Evolutionary conservation across 2,329 filamentous ascomycete species (phyloP), one percentile per base, ranked within the genome.

Genomic region (Zymoseptoria tritici): DNA sequence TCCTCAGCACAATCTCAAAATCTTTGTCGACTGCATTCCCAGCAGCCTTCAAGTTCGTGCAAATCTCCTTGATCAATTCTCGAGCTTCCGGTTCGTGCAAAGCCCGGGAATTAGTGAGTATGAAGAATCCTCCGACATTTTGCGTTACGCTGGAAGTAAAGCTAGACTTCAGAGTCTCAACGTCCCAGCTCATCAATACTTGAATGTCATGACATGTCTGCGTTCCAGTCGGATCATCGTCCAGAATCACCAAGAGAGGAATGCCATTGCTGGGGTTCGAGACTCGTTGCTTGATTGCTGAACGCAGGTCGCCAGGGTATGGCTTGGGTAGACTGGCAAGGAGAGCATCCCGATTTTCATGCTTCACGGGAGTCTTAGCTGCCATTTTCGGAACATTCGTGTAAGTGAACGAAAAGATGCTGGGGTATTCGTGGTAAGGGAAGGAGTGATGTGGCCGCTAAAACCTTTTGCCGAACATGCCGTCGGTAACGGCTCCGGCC

Each of bases 131-230:
- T 5, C 71, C 74, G 24, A 51, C 50, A 4, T 42, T 20, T 3
- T 22, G 19, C 0, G 62, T 64, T 1, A 50, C 26, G 1, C 11
- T 1, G 31, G 69, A 69, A 2, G 67, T 68, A 62, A 84, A 79
- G 64, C 83, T 80, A 7, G 67, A 62, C 2, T 69, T 70, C 2
- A 84, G 73, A 0, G 75, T 78, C 1, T 71, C 63, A 5, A 76
- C 63, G 59, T 81, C 78, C 81, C 81, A 85, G 4, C 80, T 78
- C 0, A 80, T 82, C 20, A 85, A 73, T 1, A 85, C 81, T 55
- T 75, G 71, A 60, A 85, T 79, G 63, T 81, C 77, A 68, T 84
- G 80, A 69, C 82, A 84, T n/a, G 83, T 85, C 66, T 85, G 82
- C 0, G 82, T 85, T n/a, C 82, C 81, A 0, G 82, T 85, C 1